These are phyloP conservation scores for Nakaseomyces uthaithaninus DNA, from an alignment of 1,139 yeast species.

Conservation along the genomic window DNA sequence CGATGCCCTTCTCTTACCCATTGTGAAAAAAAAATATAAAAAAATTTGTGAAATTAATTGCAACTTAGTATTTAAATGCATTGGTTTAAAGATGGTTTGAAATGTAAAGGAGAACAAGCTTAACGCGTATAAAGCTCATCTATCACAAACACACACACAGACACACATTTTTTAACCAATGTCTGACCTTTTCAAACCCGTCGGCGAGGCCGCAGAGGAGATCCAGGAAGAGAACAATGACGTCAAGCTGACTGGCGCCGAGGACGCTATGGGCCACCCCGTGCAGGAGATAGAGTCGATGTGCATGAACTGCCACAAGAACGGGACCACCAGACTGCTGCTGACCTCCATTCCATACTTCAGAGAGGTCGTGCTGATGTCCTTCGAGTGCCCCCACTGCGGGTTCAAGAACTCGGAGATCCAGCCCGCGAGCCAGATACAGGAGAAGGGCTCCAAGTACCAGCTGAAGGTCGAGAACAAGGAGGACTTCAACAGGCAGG, in stretches of 20 bases:
- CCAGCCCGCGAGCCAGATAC: slow-evolving; percentile 86
- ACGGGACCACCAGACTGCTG: slow-evolving; percentile 75
- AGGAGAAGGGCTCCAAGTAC: slow-evolving; percentile 78
- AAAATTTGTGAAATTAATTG: too few relatives aligned
- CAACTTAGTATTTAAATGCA: too few relatives aligned
- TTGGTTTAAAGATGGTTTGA: too few relatives aligned
- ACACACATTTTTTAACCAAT: too few relatives aligned
- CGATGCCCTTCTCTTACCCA: too few relatives aligned
- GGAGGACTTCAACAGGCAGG: slow-evolving; percentile 78
- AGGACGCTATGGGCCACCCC: slow-evolving; percentile 83
- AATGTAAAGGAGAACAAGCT: too few relatives aligned
- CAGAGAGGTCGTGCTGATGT: slow-evolving; percentile 87
- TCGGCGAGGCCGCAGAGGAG: slow-evolving; percentile 50
- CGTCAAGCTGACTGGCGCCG: slow-evolving; percentile 47
- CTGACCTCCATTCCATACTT: slow-evolving; percentile 88
- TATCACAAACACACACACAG: too few relatives aligned
- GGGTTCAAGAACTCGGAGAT: slow-evolving; percentile 84
- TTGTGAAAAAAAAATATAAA: too few relatives aligned
- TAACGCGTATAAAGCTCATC: too few relatives aligned
- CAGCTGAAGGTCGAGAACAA: slow-evolving; percentile 60
- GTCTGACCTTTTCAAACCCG: slow-evolving; percentile 47
- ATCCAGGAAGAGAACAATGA: slow-evolving; percentile 28
- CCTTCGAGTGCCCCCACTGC: slow-evolving; percentile 94
- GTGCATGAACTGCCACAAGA: slow-evolving; percentile 90
- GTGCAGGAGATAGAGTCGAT: slow-evolving; percentile 91